These are phyloP conservation scores for Colletotrichum cereale DNA, from an alignment of 2,329 filamentous ascomycete species.

Conservation along the genomic window DNA sequence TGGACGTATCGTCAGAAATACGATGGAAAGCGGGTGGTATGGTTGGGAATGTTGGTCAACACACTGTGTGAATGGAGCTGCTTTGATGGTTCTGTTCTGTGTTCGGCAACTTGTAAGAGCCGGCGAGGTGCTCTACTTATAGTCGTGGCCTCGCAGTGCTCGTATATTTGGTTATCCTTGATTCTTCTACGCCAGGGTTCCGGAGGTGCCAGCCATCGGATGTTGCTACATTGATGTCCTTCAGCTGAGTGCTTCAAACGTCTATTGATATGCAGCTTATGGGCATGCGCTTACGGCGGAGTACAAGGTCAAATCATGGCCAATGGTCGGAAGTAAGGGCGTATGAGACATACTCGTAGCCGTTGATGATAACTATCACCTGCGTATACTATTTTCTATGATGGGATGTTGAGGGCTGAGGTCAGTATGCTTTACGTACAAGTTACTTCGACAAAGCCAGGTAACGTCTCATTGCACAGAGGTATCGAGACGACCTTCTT, in stretches of 20 bases:
- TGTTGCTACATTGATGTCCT: not conserved
- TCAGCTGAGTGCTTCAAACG: not conserved
- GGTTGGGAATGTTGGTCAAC: not conserved
- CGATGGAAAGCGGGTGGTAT: not conserved
- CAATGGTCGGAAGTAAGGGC: not conserved
- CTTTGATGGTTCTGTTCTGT: not conserved
- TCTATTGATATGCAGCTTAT: not conserved
- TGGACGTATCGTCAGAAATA: not conserved
- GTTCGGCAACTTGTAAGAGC: not conserved
- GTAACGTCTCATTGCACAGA: not conserved
- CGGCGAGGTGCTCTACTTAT: not conserved
- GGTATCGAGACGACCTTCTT: not conserved
- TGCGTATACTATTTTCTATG: not conserved
- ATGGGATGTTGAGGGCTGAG: not conserved
- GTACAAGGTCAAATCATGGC: not conserved
- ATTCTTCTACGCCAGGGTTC: not conserved
- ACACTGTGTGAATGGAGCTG: not conserved
- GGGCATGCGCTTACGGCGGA: not conserved
- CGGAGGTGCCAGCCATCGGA: not conserved
- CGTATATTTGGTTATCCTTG: not conserved
- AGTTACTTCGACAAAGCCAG: not conserved
- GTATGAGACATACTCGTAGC: not conserved
- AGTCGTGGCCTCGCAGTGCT: not conserved
- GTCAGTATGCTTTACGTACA: not conserved
- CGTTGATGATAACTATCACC: not conserved